Evolutionary conservation across 2,329 filamentous ascomycete species (phyloP).

Genomic region (Aspergillus neotritici): DNA sequence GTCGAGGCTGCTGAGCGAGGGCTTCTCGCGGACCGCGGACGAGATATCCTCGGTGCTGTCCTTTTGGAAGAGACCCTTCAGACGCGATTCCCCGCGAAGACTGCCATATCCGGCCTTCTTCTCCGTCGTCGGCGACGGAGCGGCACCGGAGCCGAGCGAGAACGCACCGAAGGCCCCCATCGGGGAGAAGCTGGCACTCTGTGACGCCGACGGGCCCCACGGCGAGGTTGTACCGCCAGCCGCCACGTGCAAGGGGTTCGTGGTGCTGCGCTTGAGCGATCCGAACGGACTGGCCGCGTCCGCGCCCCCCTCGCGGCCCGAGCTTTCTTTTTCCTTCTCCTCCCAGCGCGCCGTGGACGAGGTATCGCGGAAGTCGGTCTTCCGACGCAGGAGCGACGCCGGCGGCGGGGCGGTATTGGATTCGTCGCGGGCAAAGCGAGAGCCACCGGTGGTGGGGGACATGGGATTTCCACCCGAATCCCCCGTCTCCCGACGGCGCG

Average conservation of each 20-base stretch:
- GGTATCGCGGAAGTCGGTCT: constrained; percentile 57
- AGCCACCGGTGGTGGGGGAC: constrained; percentile 42
- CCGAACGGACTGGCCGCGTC: constrained; percentile 47
- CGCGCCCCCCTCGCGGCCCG: constrained; percentile 34
- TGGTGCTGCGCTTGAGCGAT: constrained; percentile 52
- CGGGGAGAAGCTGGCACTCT: constrained; percentile 59
- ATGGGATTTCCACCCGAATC: constrained; percentile 54
- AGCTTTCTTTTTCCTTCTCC: constrained; percentile 48
- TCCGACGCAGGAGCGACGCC: constrained; percentile 54
- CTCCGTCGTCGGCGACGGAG: constrained; percentile 55
- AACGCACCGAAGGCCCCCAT: constrained; percentile 91
- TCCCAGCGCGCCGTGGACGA: constrained; percentile 38
- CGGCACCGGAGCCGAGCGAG: constrained; percentile 53
- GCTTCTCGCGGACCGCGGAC: constrained; percentile 50
- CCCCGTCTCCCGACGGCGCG: constrained; percentile 79
- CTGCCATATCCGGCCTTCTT: constrained; percentile 66
- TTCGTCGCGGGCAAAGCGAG: constrained; percentile 46
- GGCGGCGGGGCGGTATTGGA: constrained; percentile 55
- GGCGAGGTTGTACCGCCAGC: constrained; percentile 48
- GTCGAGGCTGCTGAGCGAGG: constrained; percentile 48
- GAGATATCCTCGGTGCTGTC: constrained; percentile 63
- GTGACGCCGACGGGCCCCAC: constrained; percentile 53
- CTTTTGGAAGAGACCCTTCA: constrained; percentile 79
- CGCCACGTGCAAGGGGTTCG: constrained; percentile 48
- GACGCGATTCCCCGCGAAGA: constrained; percentile 69